Conservation (phyloP, 306 rosid species). For the Vicia sativa region DNA sequence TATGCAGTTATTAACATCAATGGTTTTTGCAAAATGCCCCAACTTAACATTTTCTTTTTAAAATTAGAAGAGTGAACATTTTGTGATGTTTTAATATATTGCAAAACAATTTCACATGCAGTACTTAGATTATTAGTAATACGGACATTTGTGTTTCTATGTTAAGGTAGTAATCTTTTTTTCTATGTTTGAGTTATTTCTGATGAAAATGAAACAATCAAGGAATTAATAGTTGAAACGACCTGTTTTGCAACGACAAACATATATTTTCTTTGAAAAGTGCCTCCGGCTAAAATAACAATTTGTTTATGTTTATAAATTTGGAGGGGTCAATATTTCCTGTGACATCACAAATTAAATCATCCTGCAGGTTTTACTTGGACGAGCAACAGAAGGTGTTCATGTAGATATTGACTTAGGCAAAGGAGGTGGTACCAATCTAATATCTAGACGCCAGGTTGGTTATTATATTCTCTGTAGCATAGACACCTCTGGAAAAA, state of each 20-base stretch:
- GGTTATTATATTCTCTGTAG: constrained; percentile 26
- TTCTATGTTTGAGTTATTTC: constrained; percentile 30
- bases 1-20: constrained; percentile 2
- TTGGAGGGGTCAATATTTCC: constrained; percentile 5
- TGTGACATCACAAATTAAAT: constrained; percentile 30
- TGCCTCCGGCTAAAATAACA: constrained; percentile 1
- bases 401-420: constrained; percentile 90
- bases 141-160: constrained; percentile 25
- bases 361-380: constrained; percentile 76
- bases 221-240: constrained; percentile 8
- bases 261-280: constrained; percentile 16
- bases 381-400: constrained; percentile 73
- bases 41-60: neutral
- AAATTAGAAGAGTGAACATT: neutral
- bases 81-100: neutral
- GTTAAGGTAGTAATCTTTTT: constrained; percentile 17
- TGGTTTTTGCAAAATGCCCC: neutral
- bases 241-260: constrained; percentile 28
- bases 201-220: constrained; percentile 18
- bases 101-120: neutral
- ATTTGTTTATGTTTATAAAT: neutral
- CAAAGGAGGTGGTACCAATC: constrained; percentile 67
- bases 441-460: constrained; percentile 95
- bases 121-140: neutral
- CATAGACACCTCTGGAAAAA: too few species aligned